phyloP scores from a whole-genome alignment of 305 asterid species.

The Stenogyne calaminthoides region DNA sequence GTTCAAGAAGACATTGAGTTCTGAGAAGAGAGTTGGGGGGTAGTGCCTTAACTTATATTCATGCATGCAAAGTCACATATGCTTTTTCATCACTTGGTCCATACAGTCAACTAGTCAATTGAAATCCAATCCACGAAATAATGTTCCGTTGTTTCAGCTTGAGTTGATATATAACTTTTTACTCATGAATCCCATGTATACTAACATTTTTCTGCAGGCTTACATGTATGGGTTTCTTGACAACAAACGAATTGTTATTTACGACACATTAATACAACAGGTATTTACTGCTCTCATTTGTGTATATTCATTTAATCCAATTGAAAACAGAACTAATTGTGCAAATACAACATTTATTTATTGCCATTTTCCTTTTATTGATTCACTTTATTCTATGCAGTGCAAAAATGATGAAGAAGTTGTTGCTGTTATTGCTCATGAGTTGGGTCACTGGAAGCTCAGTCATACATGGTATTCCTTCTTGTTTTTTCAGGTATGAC shows the following conservation, averaged over 20 bases:
- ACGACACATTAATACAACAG: constrained; percentile 98
- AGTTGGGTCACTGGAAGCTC: constrained; percentile 99
- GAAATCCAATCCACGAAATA: too few species aligned
- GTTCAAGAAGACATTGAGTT: constrained; percentile 8
- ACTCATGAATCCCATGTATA: constrained; percentile 23
- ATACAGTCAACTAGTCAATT: background rate
- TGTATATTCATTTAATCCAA: background rate
- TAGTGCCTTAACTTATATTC: background rate
- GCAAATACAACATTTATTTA: background rate
- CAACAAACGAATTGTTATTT: constrained; percentile 94
- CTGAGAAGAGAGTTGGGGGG: background rate
- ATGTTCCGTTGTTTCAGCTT: background rate
- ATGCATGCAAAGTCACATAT: constrained; percentile 14
- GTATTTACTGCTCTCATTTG: constrained; percentile 40
- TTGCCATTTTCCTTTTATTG: too few species aligned
- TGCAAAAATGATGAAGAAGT: constrained; percentile 95
- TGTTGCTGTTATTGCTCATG: constrained; percentile 99
- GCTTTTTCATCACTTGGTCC: constrained; percentile 11
- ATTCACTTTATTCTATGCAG: constrained; percentile 47
- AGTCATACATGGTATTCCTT: constrained; percentile 93
- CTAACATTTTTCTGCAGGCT: constrained; percentile 60
- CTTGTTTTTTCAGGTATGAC: constrained; percentile 83
- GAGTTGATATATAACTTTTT: background rate
- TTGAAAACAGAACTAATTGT: background rate
- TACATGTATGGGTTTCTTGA: constrained; percentile 99